Evolutionary conservation across 805 yeast species (phyloP).

Genomic region (Wickerhamiella galacta): DNA sequence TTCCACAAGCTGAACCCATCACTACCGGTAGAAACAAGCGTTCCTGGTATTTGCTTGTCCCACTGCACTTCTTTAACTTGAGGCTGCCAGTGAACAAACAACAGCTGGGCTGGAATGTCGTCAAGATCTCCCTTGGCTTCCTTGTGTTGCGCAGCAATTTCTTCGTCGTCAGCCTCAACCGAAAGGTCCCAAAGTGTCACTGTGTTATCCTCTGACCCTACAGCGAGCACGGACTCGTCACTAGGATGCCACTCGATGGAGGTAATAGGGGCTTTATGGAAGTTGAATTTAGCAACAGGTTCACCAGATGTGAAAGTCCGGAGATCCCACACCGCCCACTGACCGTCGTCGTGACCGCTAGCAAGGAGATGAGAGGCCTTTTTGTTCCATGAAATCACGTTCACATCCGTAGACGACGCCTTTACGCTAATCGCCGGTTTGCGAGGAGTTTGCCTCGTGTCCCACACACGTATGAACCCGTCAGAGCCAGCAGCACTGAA

Average conservation of each 20-base stretch:
- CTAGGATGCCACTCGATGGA: conserved; percentile 87
- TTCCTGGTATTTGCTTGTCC: conserved; percentile 95
- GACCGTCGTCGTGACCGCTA: conserved; percentile 93
- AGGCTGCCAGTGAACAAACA: conserved; percentile 96
- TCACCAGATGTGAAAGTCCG: conserved; percentile 54
- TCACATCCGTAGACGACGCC: conserved; percentile 73
- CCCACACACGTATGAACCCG: conserved; percentile 90
- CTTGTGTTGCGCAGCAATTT: conserved; percentile 67
- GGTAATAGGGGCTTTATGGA: conserved; percentile 88
- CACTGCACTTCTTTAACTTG: conserved; percentile 96
- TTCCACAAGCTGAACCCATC: conserved; percentile 94
- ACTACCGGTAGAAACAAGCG: conserved; percentile 84
- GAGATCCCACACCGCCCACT: conserved; percentile 97
- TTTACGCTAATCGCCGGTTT: conserved; percentile 73
- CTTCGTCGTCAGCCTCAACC: conserved; percentile 97
- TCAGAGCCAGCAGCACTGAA: conserved; percentile 92
- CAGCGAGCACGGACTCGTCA: conserved; percentile 92
- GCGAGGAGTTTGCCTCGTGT: conserved; percentile 82
- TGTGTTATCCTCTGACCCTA: conserved; percentile 90
- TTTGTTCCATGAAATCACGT: conserved; percentile 90
- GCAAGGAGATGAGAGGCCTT: conserved; percentile 78
- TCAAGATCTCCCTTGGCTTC: conserved; percentile 58
- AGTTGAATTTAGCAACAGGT: conserved; percentile 89
- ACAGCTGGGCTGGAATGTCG: conserved; percentile 85
- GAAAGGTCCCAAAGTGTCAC: conserved; percentile 96